Base-by-base conservation (phyloP, 2,329 filamentous ascomycete species). In the Cercospora sp. region DNA sequence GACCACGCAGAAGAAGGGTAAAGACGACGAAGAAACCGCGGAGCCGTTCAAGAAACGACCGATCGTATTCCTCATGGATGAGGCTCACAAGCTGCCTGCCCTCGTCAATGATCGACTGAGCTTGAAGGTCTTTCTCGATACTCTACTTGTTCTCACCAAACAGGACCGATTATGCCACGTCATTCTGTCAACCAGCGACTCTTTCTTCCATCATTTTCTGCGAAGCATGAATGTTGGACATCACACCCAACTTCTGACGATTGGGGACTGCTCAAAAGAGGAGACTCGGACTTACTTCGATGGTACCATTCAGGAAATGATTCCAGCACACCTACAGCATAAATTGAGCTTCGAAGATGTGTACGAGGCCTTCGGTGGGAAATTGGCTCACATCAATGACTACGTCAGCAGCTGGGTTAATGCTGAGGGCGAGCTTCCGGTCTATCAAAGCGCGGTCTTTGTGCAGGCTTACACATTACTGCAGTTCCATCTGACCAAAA, bases 201-300 rank as follows among this genome's bases (percentile, higher is more conserved):
- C 70, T 2, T 71, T 71, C 64, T 71, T 71, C 32, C 68, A 71
- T 5, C 70, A 71, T n/a, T 71, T 71, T 16, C 66, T 71, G 21
- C 63, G 70, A 8, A 66, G 45, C n/a, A 71, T 71, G 68, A 70
- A 71, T 49, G 68, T 71, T 18, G 70, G 70, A 5, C 70, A 71
- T 26, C 70, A 71, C n/a, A 63, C 66, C 16, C 70, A 70, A 34
- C 62, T 71, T 10, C 64, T 71, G 9, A 71, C 70, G 3, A 68
- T 71, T 34, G 70, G 70, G 16, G 70, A 71, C 32, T 70, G 66
- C 34, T 65, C 70, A 3, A 65, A 67, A 21, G 66, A 71, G 24
- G 70, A 71, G 30, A 68, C 68, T 5, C 58, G 64, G 24, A 30
- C 59, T 2, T 71, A 67, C 45, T 70, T 70, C 53, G 57, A 66